Conservation (phyloP, 2,329 filamentous ascomycete genomes). For the Diplodia scrobiculata region DNA sequence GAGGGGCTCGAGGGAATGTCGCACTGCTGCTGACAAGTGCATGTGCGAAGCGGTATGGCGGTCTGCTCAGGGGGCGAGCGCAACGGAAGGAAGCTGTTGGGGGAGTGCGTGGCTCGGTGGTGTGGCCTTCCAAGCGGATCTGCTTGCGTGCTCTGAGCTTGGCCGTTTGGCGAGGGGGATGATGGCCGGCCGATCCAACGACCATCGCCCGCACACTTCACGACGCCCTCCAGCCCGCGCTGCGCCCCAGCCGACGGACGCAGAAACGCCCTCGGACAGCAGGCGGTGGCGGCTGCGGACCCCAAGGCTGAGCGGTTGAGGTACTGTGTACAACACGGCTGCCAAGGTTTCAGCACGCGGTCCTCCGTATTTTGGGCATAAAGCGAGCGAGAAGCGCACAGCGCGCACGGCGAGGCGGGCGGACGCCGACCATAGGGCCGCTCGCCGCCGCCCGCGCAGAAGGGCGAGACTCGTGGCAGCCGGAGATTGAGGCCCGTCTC, state of each 20-base stretch:
- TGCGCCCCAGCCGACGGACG: not conserved
- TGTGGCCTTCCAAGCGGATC: slow-evolving; percentile 10
- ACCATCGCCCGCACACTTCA: not conserved
- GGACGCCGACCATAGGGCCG: not conserved
- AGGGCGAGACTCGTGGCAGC: slow-evolving; percentile 25
- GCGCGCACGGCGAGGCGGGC: not conserved
- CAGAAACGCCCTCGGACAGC: not conserved
- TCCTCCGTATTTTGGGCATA: slow-evolving; percentile 19
- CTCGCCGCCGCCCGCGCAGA: not conserved
- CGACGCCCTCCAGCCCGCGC: not conserved
- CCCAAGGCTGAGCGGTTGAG: not conserved
- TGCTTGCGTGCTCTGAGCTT: slow-evolving; percentile 26
- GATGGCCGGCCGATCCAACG: slow-evolving; percentile 19
- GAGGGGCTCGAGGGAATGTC: not conserved
- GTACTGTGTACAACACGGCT: not conserved
- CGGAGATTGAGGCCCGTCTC: slow-evolving; percentile 22
- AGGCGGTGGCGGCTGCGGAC: not conserved
- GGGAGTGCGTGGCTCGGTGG: not conserved
- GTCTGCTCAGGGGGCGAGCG: slow-evolving; percentile 9
- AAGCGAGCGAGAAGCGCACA: slow-evolving; percentile 10
- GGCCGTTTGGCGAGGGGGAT: slow-evolving; percentile 13
- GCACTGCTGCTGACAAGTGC: not conserved
- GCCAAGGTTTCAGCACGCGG: slow-evolving; percentile 26
- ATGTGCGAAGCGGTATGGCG: not conserved
- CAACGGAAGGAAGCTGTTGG: not conserved